Evolutionary conservation across 768 basidiomycete species (phyloP).

Genomic region (Pleurotus salmoneostramineus): DNA sequence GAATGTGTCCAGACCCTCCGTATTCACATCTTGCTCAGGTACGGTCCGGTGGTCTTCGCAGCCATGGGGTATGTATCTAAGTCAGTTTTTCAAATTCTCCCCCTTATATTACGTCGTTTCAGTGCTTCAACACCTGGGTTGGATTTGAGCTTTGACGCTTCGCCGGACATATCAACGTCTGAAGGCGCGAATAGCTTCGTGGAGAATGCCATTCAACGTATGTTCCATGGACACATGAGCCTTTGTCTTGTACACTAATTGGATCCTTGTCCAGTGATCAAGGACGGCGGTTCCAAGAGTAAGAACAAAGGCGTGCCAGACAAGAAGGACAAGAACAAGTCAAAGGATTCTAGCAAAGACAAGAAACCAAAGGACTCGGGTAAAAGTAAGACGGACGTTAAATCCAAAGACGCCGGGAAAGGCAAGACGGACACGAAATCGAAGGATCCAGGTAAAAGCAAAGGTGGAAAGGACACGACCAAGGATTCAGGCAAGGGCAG

Average conservation of each 20-base stretch:
- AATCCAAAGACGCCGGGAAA: no score
- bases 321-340: no score
- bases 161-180: background rate
- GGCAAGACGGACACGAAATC: no score
- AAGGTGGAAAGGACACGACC: background rate
- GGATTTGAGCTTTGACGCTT: constrained; percentile 4
- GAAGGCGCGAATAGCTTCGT: background rate
- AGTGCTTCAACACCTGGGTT: background rate
- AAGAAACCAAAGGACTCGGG: no score
- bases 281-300: no score
- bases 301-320: no score
- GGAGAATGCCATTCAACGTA: background rate
- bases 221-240: background rate
- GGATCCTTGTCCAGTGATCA: no score
- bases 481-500: background rate
- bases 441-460: no score
- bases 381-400: no score
- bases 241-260: background rate
- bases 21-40: background rate
- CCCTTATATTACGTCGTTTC: background rate
- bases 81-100: background rate
- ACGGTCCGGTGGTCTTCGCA: background rate
- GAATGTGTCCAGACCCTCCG: background rate
- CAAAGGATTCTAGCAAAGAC: no score
- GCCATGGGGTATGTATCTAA: background rate